phyloP scores from a whole-genome alignment of 2,329 filamentous ascomycete genomes.

The Fusarium sp. region DNA sequence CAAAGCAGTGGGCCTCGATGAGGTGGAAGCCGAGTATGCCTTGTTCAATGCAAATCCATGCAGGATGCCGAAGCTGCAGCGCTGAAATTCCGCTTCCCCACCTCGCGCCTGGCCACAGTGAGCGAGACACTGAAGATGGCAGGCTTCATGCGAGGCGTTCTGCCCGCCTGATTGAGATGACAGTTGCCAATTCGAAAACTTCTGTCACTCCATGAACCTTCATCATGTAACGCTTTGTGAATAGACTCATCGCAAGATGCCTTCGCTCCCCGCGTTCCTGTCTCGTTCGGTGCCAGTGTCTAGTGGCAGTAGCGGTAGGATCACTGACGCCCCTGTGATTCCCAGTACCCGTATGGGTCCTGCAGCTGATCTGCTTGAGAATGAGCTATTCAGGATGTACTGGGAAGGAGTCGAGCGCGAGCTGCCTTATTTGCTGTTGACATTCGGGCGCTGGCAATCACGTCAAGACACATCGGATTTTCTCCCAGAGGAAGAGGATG shows the following conservation, averaged over 20 bases:
- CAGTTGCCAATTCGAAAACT: not conserved
- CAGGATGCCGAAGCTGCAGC: not conserved
- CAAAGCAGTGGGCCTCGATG: not conserved
- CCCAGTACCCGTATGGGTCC: slow-evolving; percentile 1
- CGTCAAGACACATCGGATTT: slow-evolving; percentile 15
- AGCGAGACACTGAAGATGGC: not conserved
- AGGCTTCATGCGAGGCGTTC: not conserved
- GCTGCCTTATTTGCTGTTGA: slow-evolving; percentile 48
- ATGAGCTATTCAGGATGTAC: slow-evolving; percentile 43
- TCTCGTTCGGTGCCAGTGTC: not conserved
- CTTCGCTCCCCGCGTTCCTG: not conserved
- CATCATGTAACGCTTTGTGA: not conserved
- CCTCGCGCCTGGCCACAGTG: slow-evolving; percentile 3
- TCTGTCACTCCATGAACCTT: not conserved
- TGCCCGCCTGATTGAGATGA: not conserved
- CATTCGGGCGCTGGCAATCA: slow-evolving; percentile 48
- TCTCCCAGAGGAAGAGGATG: slow-evolving; percentile 42
- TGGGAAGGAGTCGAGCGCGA: slow-evolving; percentile 51
- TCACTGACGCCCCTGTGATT: slow-evolving; percentile 12
- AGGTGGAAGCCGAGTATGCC: not conserved
- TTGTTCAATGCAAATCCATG: not conserved
- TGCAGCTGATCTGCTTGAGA: not conserved
- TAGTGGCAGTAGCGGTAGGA: not conserved
- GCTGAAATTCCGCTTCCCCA: slow-evolving; percentile 9
- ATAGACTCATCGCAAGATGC: not conserved